Evolutionary conservation across 371 early-diverging fungal genomes (phyloP).

Genomic region (Mucor piriformis): DNA sequence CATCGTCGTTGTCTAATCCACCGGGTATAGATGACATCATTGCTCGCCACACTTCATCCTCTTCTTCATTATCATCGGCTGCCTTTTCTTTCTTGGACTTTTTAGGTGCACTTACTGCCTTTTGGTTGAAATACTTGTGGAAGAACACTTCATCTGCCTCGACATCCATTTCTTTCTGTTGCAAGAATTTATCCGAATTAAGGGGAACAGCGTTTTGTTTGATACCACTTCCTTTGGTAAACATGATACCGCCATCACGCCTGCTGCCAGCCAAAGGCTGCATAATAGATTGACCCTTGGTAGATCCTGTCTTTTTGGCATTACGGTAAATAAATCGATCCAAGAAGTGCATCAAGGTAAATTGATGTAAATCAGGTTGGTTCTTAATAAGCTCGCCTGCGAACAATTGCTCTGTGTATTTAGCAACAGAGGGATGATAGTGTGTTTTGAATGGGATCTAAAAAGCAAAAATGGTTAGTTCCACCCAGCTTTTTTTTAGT

Average conservation of each 20-base stretch:
- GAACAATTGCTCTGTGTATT: slow-evolving; percentile 78
- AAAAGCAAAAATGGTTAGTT: neutral
- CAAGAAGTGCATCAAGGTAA: slow-evolving; percentile 91
- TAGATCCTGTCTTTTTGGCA: slow-evolving; percentile 72
- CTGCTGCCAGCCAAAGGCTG: slow-evolving; percentile 54
- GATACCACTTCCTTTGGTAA: slow-evolving; percentile 42
- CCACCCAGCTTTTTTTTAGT: no score
- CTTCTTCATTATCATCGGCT: slow-evolving; percentile 54
- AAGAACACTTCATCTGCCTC: slow-evolving; percentile 81
- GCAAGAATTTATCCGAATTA: slow-evolving; percentile 66
- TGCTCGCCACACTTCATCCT: slow-evolving; percentile 73
- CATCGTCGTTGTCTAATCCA: slow-evolving; percentile 51
- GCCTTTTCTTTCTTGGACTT: slow-evolving; percentile 44
- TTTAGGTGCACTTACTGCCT: slow-evolving; percentile 36
- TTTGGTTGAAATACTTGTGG: slow-evolving; percentile 78
- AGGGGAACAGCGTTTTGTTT: slow-evolving; percentile 42
- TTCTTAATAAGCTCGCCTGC: slow-evolving; percentile 69
- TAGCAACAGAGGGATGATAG: slow-evolving; percentile 90
- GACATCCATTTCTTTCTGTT: slow-evolving; percentile 57
- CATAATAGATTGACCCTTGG: slow-evolving; percentile 65
- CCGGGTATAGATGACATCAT: slow-evolving; percentile 75
- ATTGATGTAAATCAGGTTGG: slow-evolving; percentile 86
- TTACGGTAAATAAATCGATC: slow-evolving; percentile 96
- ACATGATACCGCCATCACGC: slow-evolving; percentile 52
- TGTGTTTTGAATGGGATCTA: slow-evolving; percentile 73